Conservation (phyloP, 306 rosid species). For the Vigna reflexopilosa region DNA sequence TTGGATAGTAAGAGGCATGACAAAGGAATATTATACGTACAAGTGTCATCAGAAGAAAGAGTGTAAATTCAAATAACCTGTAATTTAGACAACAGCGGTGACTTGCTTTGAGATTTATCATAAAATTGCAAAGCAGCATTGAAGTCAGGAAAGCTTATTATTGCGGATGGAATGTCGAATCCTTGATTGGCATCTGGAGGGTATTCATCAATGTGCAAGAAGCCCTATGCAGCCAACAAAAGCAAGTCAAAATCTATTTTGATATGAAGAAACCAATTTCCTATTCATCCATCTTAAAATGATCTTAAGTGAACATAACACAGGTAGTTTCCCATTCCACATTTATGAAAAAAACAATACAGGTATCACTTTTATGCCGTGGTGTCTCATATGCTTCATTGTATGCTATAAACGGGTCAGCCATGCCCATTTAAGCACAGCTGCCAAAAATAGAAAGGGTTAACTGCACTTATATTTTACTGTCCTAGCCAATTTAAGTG, state of each 20-base stretch:
- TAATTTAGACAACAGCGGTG: conserved; percentile 74
- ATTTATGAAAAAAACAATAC: neutral
- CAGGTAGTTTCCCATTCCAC: neutral
- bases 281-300: conserved; percentile 18
- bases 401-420: neutral
- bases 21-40: conserved; percentile 15
- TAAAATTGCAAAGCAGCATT: conserved; percentile 61
- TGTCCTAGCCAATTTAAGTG: neutral
- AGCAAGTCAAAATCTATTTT: conserved; percentile 27
- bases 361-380: neutral
- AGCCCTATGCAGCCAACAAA: conserved; percentile 65
- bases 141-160: conserved; percentile 85
- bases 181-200: conserved; percentile 99
- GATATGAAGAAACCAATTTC: conserved; percentile 30
- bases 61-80: conserved; percentile 57
- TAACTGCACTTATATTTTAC: neutral
- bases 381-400: neutral
- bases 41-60: neutral
- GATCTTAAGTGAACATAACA: conserved; percentile 14
- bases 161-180: conserved; percentile 93
- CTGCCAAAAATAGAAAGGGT: neutral
- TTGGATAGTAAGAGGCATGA: conserved; percentile 28
- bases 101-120: conserved; percentile 52
- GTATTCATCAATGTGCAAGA: conserved; percentile 94
- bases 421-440: neutral